Evolutionary conservation across 768 basidiomycete genomes (phyloP), one percentile per base, ranked within the genome.

Genomic region (Suillus subaureus): DNA sequence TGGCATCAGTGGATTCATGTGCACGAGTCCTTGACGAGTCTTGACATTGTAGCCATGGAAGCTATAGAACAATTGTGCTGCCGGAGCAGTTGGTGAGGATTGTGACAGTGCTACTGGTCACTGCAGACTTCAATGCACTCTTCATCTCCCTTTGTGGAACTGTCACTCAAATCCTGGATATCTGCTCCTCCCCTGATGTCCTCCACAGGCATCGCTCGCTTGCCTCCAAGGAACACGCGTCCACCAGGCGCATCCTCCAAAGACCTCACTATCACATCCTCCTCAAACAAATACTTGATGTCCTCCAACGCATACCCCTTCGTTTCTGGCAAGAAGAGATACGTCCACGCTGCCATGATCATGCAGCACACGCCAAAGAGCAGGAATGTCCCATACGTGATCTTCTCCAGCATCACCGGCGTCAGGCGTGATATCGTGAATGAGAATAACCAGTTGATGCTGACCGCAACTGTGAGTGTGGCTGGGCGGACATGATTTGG

Each of bases 241-340:
- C 82, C 81, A 21, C 79, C 77, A 9, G 82, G 82, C 6, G 82
- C 81, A 69, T 82, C 81, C 64, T 78, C 72, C 64, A 83, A 61
- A 16, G 81, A 67, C 11, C 81, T 70, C 11, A 78, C 51, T 16
- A 80, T 69, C 26, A 79, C 69, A 45, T 80, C 77, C 8, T 75
- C 68, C 70, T 82, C 82, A 57, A 83, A 84, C 5, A 84, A 70
- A 63, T 75, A 75, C 39, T 79, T 78, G 64, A 85, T 80, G 64
- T 83, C 82, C 73, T 85, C 83, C 66, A 85, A 68, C 16, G 79
- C 79, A 63, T 78, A 76, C 28, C 82, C 82, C 21, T 73, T 75
- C 21, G 83, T 84, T 71, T 85, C 84, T 1, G 83, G 84, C 15
- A 84, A 72, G 68, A 77, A 79, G 61, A 81, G 64, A 71, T 82